Evolutionary conservation across 352 stramenopile species (phyloP), one percentile per base, ranked within the genome.

Genomic region (Stramenopiles sp.): DNA sequence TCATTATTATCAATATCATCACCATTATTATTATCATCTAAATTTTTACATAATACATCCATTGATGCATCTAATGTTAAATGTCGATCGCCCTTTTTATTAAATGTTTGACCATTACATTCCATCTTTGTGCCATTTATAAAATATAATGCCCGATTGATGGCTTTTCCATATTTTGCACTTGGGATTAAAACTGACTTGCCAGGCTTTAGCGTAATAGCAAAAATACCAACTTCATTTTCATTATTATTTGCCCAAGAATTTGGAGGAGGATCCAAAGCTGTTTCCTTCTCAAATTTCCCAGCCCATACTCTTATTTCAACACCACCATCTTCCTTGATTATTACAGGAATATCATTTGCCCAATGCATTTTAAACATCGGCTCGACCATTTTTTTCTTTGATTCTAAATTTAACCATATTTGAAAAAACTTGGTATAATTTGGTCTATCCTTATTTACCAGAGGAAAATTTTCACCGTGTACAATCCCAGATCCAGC

Each of bases 391-490:
- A 86, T 86, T 65, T 86, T 86, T 23, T 33, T 82, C 0, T 63
- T 78, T 0, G 29, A 20, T 0, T 83, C 83, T 30, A 86, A 43
- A 77, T 86, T 86, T 1, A 86, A 43, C 83, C 83, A 86, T 78
- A 90, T 89, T 76, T 89, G 86, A 79, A 89, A 89, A n/a, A n/a
- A n/a, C n/a, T n/a, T n/a, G n/a, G n/a, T n/a, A n/a, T n/a, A n/a
- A n/a, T n/a, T 86, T 0, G 53, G 74, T 32, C 79, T 78, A 43
- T 86, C 81, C n/a, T 79, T 78, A 32, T 86, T 63, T 0, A 86
- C 29, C n/a, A 86, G 78, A 27, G 86, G 87, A 63, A 91, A 94
- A 86, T 93, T 92, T 86, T 95, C 90, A 82, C 91, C 87, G 81
- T 95, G 90, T 43, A 92, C 80, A 43, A 94, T 83, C 27, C 90